Evolutionary conservation across 345 rosid species (phyloP).

Genomic region (Populus alba): DNA sequence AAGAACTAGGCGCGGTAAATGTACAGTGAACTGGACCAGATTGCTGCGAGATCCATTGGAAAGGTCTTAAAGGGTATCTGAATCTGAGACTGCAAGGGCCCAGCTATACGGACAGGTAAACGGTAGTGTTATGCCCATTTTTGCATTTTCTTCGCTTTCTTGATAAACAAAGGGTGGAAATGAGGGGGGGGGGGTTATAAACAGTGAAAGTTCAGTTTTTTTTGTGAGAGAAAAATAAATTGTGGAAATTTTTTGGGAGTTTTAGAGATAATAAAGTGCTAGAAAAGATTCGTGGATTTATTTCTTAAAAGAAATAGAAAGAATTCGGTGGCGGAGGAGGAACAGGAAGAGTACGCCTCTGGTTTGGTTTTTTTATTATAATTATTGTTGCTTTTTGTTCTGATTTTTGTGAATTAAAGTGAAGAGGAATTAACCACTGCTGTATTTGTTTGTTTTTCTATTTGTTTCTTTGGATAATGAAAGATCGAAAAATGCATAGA

Average conservation of each 20-base stretch:
- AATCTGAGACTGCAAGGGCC: conserved; percentile 11
- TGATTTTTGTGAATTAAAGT: neutral
- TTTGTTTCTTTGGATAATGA: conserved; percentile 10
- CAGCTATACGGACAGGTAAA: neutral
- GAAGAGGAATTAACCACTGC: neutral
- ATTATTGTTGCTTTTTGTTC: neutral
- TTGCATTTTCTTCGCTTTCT: neutral
- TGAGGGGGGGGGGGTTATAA: neutral
- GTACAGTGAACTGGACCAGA: conserved; percentile 10
- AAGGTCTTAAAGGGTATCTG: neutral
- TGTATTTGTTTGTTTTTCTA: conserved; percentile 4
- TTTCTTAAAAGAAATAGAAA: neutral
- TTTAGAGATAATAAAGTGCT: neutral
- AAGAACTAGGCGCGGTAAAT: neutral
- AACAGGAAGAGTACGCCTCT: conserved; percentile 23
- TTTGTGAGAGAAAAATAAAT: neutral
- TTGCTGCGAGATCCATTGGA: conserved; percentile 14
- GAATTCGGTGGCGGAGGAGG: conserved; percentile 25
- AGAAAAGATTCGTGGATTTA: neutral
- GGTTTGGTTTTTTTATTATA: conserved; percentile 11
- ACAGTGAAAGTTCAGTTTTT: neutral
- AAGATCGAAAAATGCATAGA: conserved; percentile 35
- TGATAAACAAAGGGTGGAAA: neutral
- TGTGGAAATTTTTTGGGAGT: neutral
- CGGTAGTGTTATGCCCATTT: neutral